Evolutionary conservation across 768 basidiomycete species (phyloP).

Genomic region (Phlebiopsis flavidoalba): DNA sequence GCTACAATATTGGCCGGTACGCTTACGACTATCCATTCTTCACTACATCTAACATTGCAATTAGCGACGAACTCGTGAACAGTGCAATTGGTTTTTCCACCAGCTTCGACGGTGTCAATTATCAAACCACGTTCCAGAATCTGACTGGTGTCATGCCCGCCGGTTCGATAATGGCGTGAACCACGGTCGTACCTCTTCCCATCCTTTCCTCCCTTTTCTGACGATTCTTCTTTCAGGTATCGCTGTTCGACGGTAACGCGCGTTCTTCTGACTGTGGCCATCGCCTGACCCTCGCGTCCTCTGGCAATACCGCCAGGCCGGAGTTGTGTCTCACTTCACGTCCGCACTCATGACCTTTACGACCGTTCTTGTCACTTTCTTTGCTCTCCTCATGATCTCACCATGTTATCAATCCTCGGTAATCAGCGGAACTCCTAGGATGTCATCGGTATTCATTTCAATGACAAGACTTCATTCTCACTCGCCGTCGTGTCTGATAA

Average conservation of each 20-base stretch:
- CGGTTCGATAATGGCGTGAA: conserved; percentile 44
- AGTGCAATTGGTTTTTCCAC: conserved; percentile 34
- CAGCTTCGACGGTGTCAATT: conserved; percentile 38
- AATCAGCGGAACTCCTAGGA: too few relatives aligned
- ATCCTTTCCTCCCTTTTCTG: too few relatives aligned
- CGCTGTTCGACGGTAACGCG: conserved; percentile 48
- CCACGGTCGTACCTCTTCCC: conserved; percentile 30
- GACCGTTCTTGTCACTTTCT: too few relatives aligned
- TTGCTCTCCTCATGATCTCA: too few relatives aligned
- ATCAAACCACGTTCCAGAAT: conserved; percentile 37
- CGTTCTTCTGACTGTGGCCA: conserved; percentile 44
- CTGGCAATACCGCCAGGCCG: too few relatives aligned
- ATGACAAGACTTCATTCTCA: too few relatives aligned
- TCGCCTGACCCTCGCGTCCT: conserved; percentile 13
- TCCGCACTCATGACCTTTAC: too few relatives aligned
- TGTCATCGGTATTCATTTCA: too few relatives aligned
- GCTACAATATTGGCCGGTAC: conserved; percentile 30
- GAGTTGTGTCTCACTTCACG: too few relatives aligned
- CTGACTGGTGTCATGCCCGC: conserved; percentile 46
- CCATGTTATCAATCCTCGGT: too few relatives aligned
- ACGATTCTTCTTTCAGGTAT: conserved; percentile 33
- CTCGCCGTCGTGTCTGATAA: too few relatives aligned
- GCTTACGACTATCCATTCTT: conserved; percentile 4
- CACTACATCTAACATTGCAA: not conserved
- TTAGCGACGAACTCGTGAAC: conserved; percentile 35